Evolutionary conservation across 495 filamentous ascomycete species (phyloP).

Genomic region (Talaromyces adpressus): DNA sequence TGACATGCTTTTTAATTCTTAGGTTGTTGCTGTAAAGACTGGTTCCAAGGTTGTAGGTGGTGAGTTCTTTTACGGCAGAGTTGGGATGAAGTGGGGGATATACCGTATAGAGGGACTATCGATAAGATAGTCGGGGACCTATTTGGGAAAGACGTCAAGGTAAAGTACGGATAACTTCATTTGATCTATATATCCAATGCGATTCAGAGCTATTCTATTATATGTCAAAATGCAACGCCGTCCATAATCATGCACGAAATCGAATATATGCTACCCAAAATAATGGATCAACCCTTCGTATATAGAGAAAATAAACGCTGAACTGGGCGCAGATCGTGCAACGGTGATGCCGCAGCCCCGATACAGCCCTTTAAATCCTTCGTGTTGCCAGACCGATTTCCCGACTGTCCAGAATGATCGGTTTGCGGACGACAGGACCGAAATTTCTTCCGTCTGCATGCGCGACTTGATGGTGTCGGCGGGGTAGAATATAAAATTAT

Average conservation of each 20-base stretch:
- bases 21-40: background rate
- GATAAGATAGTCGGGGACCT: background rate
- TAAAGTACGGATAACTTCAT: background rate
- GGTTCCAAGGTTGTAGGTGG: background rate
- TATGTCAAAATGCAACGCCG: constrained; percentile 1
- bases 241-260: constrained; percentile 5
- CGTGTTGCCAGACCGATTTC: constrained; percentile 64
- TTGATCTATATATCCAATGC: background rate
- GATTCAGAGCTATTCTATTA: background rate
- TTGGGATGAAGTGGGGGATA: background rate
- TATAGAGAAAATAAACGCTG: constrained; percentile 94
- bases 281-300: constrained; percentile 74
- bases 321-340: constrained; percentile 77
- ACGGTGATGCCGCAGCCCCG: constrained; percentile 94
- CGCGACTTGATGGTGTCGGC: constrained; percentile 95
- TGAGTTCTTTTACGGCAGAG: background rate
- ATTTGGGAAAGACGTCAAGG: background rate
- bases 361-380: constrained; percentile 80
- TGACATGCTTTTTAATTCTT: constrained; percentile 1
- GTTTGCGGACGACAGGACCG: constrained; percentile 30
- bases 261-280: constrained; percentile 36
- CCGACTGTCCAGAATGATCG: constrained; percentile 64
- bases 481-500: constrained; percentile 95
- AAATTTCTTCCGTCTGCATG: constrained; percentile 78
- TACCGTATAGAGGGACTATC: background rate